phyloP scores from a whole-genome alignment of 352 stramenopile species.

The Phytophthora podocarpi region DNA sequence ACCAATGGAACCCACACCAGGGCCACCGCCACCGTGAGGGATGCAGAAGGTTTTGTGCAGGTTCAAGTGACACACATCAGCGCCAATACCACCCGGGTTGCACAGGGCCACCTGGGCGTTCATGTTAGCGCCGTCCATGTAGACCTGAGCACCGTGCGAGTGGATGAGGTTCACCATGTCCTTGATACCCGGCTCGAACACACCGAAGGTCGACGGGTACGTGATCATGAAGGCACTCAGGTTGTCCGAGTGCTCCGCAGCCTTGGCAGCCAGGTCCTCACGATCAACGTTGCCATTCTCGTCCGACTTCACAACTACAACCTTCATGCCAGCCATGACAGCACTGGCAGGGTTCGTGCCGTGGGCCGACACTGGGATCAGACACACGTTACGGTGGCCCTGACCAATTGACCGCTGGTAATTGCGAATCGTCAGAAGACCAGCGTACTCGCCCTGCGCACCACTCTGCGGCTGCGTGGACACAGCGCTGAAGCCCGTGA shows the following conservation, averaged over 20 bases:
- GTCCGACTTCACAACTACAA: constrained; percentile 97
- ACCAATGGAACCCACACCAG: constrained; percentile 91
- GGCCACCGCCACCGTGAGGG: constrained; percentile 97
- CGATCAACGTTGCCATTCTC: constrained; percentile 96
- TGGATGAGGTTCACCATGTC: constrained; percentile 97
- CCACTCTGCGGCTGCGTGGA: constrained; percentile 98
- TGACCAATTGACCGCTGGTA: constrained; percentile 95
- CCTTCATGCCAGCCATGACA: constrained; percentile 98
- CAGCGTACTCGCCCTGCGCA: constrained; percentile 98
- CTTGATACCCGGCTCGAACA: constrained; percentile 98
- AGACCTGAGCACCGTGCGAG: constrained; percentile 97
- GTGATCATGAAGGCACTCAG: constrained; percentile 99
- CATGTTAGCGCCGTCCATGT: constrained; percentile 99
- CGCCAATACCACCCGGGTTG: constrained; percentile 96
- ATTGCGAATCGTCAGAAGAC: constrained; percentile 95
- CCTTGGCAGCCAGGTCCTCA: constrained; percentile 94
- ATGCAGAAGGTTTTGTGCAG: constrained; percentile 99
- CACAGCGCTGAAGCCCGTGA: constrained; percentile 98
- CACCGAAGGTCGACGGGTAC: constrained; percentile 99
- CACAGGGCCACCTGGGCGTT: constrained; percentile 99
- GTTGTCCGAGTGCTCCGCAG: constrained; percentile 95
- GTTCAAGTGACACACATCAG: constrained; percentile 99
- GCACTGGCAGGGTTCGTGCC: constrained; percentile 98
- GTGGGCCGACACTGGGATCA: constrained; percentile 99
- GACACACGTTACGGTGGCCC: constrained; percentile 96